phyloP scores from a whole-genome alignment of 2,329 filamentous ascomycete genomes.

The Chrysoporthe austroafricana region DNA sequence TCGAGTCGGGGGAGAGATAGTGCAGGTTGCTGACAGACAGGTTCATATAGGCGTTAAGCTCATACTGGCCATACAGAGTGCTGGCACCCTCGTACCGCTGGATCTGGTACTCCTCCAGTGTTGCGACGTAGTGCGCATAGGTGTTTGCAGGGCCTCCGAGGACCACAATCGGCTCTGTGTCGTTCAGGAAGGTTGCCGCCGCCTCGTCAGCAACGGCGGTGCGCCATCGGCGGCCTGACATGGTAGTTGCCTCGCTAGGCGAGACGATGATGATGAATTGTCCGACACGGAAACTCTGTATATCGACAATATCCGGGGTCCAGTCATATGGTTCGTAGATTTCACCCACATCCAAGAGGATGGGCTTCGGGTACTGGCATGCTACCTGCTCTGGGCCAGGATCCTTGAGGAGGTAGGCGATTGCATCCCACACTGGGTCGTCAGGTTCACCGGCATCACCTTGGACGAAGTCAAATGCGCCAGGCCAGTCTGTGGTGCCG shows the following conservation, averaged over 20 bases:
- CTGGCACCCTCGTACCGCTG: constrained; percentile 96
- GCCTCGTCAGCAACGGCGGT: constrained; percentile 64
- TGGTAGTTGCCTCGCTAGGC: constrained; percentile 86
- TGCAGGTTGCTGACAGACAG: constrained; percentile 74
- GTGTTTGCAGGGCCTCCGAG: constrained; percentile 87
- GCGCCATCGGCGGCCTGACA: constrained; percentile 88
- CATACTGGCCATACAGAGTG: constrained; percentile 83
- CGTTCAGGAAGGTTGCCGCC: constrained; percentile 42
- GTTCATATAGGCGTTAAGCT: constrained; percentile 86
- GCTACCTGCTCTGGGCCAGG: constrained; percentile 70
- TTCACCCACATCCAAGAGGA: constrained; percentile 85
- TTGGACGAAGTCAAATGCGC: constrained; percentile 88
- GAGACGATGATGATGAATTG: constrained; percentile 85
- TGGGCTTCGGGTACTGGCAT: constrained; percentile 81
- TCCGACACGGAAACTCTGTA: constrained; percentile 81
- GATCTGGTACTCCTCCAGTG: constrained; percentile 59
- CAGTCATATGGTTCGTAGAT: constrained; percentile 76
- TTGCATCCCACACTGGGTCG: constrained; percentile 78
- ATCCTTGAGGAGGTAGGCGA: constrained; percentile 70
- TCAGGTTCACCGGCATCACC: constrained; percentile 72
- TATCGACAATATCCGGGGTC: constrained; percentile 86
- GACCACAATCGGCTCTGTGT: constrained; percentile 68
- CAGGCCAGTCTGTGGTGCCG: constrained; percentile 87
- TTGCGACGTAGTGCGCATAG: constrained; percentile 61
- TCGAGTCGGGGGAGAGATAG: constrained; percentile 60